These are phyloP conservation scores for Bathelium albidoporum DNA, from an alignment of 495 filamentous ascomycete genomes.

Conservation along the genomic window DNA sequence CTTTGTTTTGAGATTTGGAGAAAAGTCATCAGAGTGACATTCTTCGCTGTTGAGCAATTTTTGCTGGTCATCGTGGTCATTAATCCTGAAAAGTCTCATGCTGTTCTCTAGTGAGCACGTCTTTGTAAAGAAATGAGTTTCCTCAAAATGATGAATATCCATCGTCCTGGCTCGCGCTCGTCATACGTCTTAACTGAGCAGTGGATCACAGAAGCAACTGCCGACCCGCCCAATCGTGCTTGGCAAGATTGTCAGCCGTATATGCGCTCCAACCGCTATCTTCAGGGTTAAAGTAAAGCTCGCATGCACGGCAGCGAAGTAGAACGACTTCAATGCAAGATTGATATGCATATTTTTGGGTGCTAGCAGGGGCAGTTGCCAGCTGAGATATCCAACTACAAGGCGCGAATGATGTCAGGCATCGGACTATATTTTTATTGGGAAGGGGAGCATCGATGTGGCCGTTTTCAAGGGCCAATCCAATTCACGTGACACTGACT, in stretches of 20 bases:
- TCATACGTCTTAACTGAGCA: background rate
- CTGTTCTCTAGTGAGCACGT: background rate
- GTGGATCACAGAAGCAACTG: background rate
- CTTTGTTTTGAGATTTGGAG: background rate
- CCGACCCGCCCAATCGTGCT: background rate
- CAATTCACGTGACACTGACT: background rate
- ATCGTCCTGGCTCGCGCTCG: background rate
- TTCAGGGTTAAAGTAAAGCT: background rate
- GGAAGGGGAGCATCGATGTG: background rate
- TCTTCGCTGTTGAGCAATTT: background rate
- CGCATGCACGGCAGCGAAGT: background rate
- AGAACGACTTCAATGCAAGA: background rate
- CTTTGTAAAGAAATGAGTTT: background rate
- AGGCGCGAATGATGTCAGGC: background rate
- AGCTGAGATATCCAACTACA: background rate
- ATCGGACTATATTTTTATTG: background rate
- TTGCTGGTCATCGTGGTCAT: background rate
- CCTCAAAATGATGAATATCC: background rate
- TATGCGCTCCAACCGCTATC: background rate
- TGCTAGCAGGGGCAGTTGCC: background rate
- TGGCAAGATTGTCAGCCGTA: background rate
- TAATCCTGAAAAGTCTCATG: background rate
- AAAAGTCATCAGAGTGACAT: background rate
- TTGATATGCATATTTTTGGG: background rate
- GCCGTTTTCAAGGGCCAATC: background rate